Conservation (phyloP, 2,329 filamentous ascomycete genomes). For the Lachnellula occidentalis region DNA sequence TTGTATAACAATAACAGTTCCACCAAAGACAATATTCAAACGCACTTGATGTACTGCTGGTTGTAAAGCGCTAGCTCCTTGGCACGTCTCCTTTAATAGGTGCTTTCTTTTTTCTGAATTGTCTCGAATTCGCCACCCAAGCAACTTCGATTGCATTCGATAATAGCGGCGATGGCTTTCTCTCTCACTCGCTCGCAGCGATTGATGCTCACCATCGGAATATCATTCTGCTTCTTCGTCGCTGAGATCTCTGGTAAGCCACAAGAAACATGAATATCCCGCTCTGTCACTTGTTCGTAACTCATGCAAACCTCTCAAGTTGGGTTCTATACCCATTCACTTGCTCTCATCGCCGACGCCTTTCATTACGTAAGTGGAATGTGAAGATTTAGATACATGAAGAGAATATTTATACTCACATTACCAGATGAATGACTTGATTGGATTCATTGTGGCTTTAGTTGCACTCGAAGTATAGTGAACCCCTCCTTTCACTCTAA, state of each 20-base stretch:
- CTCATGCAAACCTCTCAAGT: constrained; percentile 35
- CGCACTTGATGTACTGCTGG: too few species aligned
- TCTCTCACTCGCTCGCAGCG: neutral
- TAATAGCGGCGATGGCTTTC: neutral
- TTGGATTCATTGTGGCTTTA: constrained; percentile 63
- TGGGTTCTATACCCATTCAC: constrained; percentile 64
- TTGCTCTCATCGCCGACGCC: constrained; percentile 70
- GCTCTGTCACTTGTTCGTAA: neutral
- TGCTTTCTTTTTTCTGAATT: neutral
- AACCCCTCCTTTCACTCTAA: neutral
- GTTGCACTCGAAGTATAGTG: constrained; percentile 53
- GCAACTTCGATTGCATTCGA: neutral
- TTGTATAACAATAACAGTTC: too few species aligned
- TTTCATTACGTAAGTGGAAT: constrained; percentile 60
- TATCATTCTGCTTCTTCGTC: constrained; percentile 42
- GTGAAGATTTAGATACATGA: neutral
- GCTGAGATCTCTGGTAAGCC: constrained; percentile 39
- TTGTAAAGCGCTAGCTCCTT: neutral
- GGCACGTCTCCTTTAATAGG: neutral
- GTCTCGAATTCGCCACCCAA: neutral
- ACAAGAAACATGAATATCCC: neutral
- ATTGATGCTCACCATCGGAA: constrained; percentile 30
- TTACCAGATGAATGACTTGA: constrained; percentile 60
- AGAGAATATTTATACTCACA: neutral
- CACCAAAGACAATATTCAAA: too few species aligned